Base-by-base conservation (phyloP, 2,329 filamentous ascomycete species). In the Fusarium sp. region DNA sequence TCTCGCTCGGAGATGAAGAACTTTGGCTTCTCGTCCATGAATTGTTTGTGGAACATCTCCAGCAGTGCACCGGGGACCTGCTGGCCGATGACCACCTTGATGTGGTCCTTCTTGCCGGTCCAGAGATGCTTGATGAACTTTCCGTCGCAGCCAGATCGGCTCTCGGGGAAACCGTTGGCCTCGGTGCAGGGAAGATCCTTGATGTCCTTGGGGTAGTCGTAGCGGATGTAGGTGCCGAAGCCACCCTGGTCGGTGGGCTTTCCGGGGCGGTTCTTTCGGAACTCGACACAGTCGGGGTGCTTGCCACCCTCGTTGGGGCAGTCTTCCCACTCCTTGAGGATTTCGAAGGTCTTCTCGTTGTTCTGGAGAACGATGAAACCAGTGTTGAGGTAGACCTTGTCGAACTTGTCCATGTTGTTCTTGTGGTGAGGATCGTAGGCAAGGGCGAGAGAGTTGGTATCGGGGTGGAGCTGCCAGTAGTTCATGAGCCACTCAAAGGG, bases 331-430 rank as follows among this genome's bases (percentile, higher is more conserved):
- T 85, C 85, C 66, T 85, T 82, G 43, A 88, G 80, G 40, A 88
- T 86, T 37, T 85, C 81, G 70, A 83, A 83, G 2, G 85, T 86
- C 70, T 82, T 83, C 21, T 82, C 77, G 73, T 86, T 86, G 77
- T 87, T 87, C 79, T 88, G 86, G 7, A 86, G 83, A 43, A 88
- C 79, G 77, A 88, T 87, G 81, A 88, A 88, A 23, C 86, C 86
- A 3, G 86, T 87, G 80, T 88, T 88, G 74, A 84, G 81, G 81
- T 83, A 86, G 72, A 81, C 73, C 61, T 81, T 83, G 66, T 80
- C 81, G 30, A 80, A 82, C 71, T 80, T 77, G 74, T 86, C 84
- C 64, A 80, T 77, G 78, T 86, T 86, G 75, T 77, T 75, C 40
- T 82, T 77, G 38, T 70, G 65, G 32, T 79, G 74, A 9, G 84